Evolutionary conservation across 345 rosid genomes (phyloP), one percentile per base, ranked within the genome.

Genomic region (Rubroshorea leprosula): DNA sequence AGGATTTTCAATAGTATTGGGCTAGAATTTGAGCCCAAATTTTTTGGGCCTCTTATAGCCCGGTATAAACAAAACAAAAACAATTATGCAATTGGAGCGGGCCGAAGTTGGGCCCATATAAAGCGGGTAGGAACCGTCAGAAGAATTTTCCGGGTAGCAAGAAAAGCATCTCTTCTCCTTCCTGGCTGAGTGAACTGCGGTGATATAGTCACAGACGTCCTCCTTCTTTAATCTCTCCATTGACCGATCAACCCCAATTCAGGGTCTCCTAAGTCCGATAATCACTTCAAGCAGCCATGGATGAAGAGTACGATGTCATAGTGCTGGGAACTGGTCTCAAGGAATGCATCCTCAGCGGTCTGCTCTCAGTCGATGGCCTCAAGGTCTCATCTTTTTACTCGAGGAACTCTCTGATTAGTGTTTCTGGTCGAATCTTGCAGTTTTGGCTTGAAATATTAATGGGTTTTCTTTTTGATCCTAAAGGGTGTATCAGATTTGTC

Each of bases 291-390:
- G 26, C 53, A 62, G 61, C 52, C 66, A 93, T 93, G 99, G 99
- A 93, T 61, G 97, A 93, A 61, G 94, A 84, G 74, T 89, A 93
- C 49, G 96, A 93, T 60, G 96, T 86, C 19, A 69, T 93, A 3
- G 99, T 93, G 31, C 71, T 93, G 31, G 99, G 99, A 43, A 93
- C 99, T 49, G 99, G 99, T 62, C 99, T 93, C 76, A 93, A 93
- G 71, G 99, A 93, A 74, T 93, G 99, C 76, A 93, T 93, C 79
- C 96, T 93, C 61, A 90, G 97, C 63, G 99, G 99, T 38, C 96
- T 93, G 57, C 99, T 93, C 78, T 93, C 99, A 50, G 99, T 93
- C 63, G 97, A 90, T 51, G 90, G 99, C 62, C 80, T 90, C 65
- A 94, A 90, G 99, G 99, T 94, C 68, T 68, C 26, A 4, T 53